Conservation (phyloP, 192 early-diverging fungal species). For the Coemansia sp. region DNA sequence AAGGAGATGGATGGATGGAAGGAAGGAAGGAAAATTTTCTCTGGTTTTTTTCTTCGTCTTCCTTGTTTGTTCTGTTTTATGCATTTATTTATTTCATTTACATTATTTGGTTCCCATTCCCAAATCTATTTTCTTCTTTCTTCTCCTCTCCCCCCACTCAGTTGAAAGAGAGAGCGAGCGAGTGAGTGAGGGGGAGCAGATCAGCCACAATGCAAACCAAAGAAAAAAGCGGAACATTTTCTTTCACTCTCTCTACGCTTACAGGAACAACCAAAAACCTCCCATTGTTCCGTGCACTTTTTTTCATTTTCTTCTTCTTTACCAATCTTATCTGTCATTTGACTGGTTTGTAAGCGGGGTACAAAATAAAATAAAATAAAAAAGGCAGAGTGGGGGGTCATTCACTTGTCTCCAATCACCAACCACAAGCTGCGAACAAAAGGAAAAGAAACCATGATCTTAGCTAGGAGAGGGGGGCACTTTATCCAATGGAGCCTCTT, state of each 20-base stretch:
- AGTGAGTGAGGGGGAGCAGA: not conserved
- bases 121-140: not conserved
- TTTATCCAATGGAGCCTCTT: not conserved
- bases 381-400: not conserved
- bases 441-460: too few relatives aligned
- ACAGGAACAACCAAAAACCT: too few relatives aligned
- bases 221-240: conserved; percentile 5
- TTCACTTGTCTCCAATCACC: not conserved
- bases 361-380: not conserved
- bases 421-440: not conserved
- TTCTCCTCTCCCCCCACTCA: not conserved
- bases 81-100: not conserved
- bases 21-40: too few relatives aligned
- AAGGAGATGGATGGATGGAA: too few relatives aligned
- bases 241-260: not conserved
- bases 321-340: not conserved
- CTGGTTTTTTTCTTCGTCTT: too few relatives aligned
- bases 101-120: not conserved
- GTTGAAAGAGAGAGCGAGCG: not conserved
- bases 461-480: not conserved
- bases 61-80: too few relatives aligned
- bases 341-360: not conserved
- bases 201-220: not conserved
- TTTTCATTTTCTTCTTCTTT: too few relatives aligned
- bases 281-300: not conserved